Evolutionary conservation across 2,329 filamentous ascomycete species (phyloP), one percentile per base, ranked within the genome.

Genomic region (Hypoxylon sp.): DNA sequence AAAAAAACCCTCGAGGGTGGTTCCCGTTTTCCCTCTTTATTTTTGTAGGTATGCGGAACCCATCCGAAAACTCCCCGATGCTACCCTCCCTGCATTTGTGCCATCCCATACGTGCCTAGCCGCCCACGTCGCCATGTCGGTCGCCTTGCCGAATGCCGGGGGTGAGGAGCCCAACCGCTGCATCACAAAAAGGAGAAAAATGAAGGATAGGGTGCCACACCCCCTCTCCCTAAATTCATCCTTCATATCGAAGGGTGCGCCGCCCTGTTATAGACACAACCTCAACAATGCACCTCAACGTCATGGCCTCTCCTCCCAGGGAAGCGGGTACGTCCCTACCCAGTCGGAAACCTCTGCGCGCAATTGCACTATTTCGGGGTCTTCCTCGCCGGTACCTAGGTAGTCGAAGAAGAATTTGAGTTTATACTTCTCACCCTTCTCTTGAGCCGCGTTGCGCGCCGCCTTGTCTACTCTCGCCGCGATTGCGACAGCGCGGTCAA

Each of bases 401-500:
- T 89, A 87, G 45, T 91, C 87, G 72, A 90, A 80, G 80, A 93
- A 93, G 30, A 87, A 85, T 78, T 88, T 90, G 50, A 93, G 82
- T 74, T 87, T 88, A 53, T 86, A 87, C 84, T 91, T 92, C 69
- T 91, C 87, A 25, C 87, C 87, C 73, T 86, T 88, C 67, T 90
- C 87, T 78, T 90, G 86, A 10, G 90, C 89, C n/a, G 87, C 86
- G 74, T 91, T 89, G 74, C 87, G 87, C 3, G 90, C 91, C 67
- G 88, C 87, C 80, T 89, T 93, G 80, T 94, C 90, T 49, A 97
- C 83, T 65, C 91, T 88, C 72, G 91, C 86, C 1, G 93, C 91
- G 73, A 97, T 93, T 30, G 87, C 89, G 50, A 97, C 93, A 7
- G 92, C 91, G 51, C 92, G 89, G 81, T 95, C 92, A 58, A 97